Conservation (phyloP, 805 yeast species). For the Myxozyma monticola region DNA sequence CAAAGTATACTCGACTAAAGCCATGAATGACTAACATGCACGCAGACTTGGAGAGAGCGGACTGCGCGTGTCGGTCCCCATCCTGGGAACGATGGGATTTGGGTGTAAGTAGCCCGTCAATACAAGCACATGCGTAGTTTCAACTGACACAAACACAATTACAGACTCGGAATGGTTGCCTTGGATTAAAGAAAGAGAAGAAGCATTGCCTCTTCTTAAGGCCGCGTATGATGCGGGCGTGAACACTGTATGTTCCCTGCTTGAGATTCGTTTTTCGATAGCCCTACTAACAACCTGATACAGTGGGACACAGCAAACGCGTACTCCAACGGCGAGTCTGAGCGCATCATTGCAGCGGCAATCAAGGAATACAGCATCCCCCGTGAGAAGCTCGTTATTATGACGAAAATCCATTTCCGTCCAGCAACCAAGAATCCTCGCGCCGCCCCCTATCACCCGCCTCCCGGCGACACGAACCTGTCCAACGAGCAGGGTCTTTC, state of each 20-base stretch:
- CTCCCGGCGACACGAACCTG: no score
- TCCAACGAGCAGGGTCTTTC: no score
- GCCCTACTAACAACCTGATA: background rate
- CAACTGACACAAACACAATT: background rate
- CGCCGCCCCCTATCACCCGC: no score
- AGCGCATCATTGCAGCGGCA: conserved; percentile 52
- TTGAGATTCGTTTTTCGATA: background rate
- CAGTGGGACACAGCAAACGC: conserved; percentile 46
- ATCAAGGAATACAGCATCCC: conserved; percentile 51
- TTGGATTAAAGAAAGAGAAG: conserved; percentile 12
- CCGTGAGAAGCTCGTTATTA: no score
- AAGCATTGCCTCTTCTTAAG: conserved; percentile 5
- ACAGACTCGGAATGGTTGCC: conserved; percentile 10
- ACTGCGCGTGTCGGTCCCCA: no score
- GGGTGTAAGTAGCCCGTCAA: conserved; percentile 5
- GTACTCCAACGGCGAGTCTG: no score
- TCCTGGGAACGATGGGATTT: conserved; percentile 22
- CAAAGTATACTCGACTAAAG: no score
- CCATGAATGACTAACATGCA: no score
- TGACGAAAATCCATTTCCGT: conserved; percentile 44
- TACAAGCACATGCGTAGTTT: background rate
- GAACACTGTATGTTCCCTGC: conserved; percentile 38
- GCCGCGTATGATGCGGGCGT: conserved; percentile 39
- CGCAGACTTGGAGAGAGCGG: conserved; percentile 18
- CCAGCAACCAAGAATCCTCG: no score